Percentiles rank a stretch among this genome's conserved stretches.
These are phyloP conservation scores for Monosporascus ibericus DNA, from an alignment of 2,329 filamentous ascomycete species.

Conservation along the genomic window DNA sequence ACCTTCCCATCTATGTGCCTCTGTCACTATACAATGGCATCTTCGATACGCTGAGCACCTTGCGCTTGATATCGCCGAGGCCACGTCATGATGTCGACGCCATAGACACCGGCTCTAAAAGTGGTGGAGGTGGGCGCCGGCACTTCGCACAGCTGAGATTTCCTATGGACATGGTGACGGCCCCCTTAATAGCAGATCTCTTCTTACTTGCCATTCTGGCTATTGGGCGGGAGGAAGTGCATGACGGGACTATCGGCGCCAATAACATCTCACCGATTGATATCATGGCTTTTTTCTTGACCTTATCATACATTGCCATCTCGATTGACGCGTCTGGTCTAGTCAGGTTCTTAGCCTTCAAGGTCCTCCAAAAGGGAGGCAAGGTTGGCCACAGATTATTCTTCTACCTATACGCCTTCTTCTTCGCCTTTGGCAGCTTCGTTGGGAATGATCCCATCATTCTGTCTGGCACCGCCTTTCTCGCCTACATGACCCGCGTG, in stretches of 20 bases:
- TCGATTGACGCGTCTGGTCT: constrained; percentile 71
- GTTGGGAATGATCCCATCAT: constrained; percentile 74
- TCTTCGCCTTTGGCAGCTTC: constrained; percentile 60
- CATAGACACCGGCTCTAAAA: constrained; percentile 8
- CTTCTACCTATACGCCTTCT: constrained; percentile 69
- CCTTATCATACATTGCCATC: constrained; percentile 69
- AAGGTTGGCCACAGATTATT: constrained; percentile 62
- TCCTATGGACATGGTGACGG: constrained; percentile 65
- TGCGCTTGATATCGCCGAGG: constrained; percentile 48
- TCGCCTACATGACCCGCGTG: constrained; percentile 71
- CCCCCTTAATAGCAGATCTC: constrained; percentile 63
- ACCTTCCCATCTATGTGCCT: constrained; percentile 57
- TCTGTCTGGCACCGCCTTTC: constrained; percentile 65
- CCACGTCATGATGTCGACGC: constrained; percentile 5
- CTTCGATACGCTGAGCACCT: constrained; percentile 33
- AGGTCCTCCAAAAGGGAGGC: constrained; percentile 61
- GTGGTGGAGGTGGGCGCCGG: constrained; percentile 24
- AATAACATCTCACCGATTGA: constrained; percentile 63
- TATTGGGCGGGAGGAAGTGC: constrained; percentile 60
- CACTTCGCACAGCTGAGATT: constrained; percentile 47
- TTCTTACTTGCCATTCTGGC: constrained; percentile 65
- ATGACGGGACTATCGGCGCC: constrained; percentile 61
- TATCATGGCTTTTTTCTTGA: constrained; percentile 71
- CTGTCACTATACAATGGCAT: constrained; percentile 38
- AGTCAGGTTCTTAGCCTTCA: constrained; percentile 65